Evolutionary conservation across 2,329 filamentous ascomycete genomes (phyloP).

Genomic region (Colletotrichum tanaceti): DNA sequence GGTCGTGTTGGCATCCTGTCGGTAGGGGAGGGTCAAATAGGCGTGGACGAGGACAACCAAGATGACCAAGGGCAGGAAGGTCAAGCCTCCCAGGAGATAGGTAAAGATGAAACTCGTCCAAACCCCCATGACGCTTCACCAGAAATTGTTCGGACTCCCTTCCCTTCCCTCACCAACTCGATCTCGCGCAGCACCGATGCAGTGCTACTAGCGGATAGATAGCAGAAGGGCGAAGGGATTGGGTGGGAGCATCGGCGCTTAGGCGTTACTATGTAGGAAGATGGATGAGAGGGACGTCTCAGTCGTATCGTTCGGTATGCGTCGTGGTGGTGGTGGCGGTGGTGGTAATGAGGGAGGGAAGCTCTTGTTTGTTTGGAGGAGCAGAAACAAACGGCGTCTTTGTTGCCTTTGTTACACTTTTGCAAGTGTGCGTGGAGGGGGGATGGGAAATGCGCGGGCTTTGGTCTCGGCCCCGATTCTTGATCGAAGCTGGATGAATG

Average conservation of each 20-base stretch:
- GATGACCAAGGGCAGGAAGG: conserved; percentile 82
- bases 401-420: conserved; percentile 5
- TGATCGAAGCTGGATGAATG: conserved; percentile 6
- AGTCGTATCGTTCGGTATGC: conserved; percentile 1
- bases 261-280: neutral
- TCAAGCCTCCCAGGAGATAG: conserved; percentile 88
- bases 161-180: conserved; percentile 9
- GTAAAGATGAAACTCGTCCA: conserved; percentile 73
- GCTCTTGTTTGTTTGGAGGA: conserved; percentile 28
- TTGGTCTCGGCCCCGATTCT: conserved; percentile 18
- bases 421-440: neutral
- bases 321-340: neutral
- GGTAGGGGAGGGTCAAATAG: conserved; percentile 74
- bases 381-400: conserved; percentile 3
- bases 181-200: conserved; percentile 25
- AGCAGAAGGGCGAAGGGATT: conserved; percentile 19
- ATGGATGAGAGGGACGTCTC: neutral
- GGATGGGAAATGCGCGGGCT: conserved; percentile 13
- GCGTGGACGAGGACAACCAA: conserved; percentile 71
- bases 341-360: neutral
- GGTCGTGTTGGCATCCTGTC: conserved; percentile 52
- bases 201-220: conserved; percentile 32
- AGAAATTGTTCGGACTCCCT: conserved; percentile 19
- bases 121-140: conserved; percentile 57
- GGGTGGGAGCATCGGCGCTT: conserved; percentile 36